A percentile compares a stretch with the other conserved stretches of the same genome.
phyloP scores from a whole-genome alignment of 1,139 yeast species.

The Dujonia santamariae region DNA sequence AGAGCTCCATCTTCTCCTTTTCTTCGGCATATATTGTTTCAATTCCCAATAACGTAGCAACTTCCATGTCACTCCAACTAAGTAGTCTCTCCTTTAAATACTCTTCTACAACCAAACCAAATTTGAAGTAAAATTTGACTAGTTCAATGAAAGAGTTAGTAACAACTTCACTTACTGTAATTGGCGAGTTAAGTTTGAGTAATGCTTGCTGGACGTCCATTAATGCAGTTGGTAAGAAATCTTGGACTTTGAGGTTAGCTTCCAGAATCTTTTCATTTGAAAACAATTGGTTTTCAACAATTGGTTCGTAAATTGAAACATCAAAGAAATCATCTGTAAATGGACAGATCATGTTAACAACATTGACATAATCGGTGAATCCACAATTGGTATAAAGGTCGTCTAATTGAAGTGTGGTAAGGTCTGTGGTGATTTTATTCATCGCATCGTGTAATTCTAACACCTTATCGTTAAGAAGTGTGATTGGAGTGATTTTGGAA shows the following conservation, averaged over 20 bases:
- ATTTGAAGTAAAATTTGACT: slow-evolving; percentile 50
- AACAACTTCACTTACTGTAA: slow-evolving; percentile 53
- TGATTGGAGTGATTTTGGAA: slow-evolving; percentile 51
- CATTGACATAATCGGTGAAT: slow-evolving; percentile 54
- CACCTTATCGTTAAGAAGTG: slow-evolving; percentile 36
- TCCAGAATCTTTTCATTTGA: slow-evolving; percentile 34
- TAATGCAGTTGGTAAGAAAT: slow-evolving; percentile 57
- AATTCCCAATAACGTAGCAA: slow-evolving; percentile 64
- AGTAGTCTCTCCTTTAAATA: slow-evolving; percentile 38
- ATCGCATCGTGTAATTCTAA: slow-evolving; percentile 37
- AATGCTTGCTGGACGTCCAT: slow-evolving; percentile 59
- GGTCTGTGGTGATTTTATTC: slow-evolving; percentile 26
- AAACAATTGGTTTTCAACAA: slow-evolving; percentile 62
- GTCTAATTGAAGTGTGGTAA: slow-evolving; percentile 42
- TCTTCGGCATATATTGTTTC: slow-evolving; percentile 28
- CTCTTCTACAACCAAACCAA: slow-evolving; percentile 35
- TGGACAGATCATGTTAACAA: slow-evolving; percentile 71
- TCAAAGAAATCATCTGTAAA: slow-evolving; percentile 54
- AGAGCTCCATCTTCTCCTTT: slow-evolving; percentile 7
- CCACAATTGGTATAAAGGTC: slow-evolving; percentile 48
- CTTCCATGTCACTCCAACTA: slow-evolving; percentile 56
- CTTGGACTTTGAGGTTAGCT: slow-evolving; percentile 43
- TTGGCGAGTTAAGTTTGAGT: slow-evolving; percentile 60
- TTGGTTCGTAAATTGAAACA: slow-evolving; percentile 57
- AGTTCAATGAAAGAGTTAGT: slow-evolving; percentile 47